Evolutionary conservation across 2,329 filamentous ascomycete genomes (phyloP), one percentile per base, ranked within the genome.

Genomic region (Colletotrichum endophyticum): DNA sequence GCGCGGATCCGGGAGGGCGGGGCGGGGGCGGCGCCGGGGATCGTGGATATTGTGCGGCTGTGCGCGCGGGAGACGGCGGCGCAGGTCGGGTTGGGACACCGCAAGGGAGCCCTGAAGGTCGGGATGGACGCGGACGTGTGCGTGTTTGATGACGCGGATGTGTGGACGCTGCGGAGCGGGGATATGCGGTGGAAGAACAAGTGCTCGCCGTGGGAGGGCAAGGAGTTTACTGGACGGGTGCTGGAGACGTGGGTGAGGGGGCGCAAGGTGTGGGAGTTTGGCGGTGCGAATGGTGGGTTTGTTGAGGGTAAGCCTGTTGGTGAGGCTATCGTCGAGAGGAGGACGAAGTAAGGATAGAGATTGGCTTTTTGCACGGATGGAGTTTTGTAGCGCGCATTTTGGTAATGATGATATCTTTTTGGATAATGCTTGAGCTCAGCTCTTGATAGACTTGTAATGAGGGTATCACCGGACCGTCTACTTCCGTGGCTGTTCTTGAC

Each of bases 151-250:
- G 95, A 98, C 78, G 86, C 89, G n/a, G 92, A 92, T 27, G 90
- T 91, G 79, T 99, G 96, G 90, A 90, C 92, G 28, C 93, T 98
- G 69, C 87, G 91, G 74, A 89, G 91, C 22, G 92, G 91, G 77
- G 95, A 95, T 66, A 98, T 99, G 96, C 91, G 97, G 79, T 99
- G 98, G 91, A 93, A 95, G 85, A 98, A 98, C 85, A 95, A 95
- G 82, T 96, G 95, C 88, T 96, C 94, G 73, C 96, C 96, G 0
- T 98, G 98, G 89, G 94, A 98, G 84, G 95, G 95, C 25, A 94
- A 94, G 84, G 89, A 88, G 36, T 93, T 98, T 81, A 91, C 89
- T 63, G 96, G 96, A 2, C 91, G 95, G 75, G 96, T 98, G 13
- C 88, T 87, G 75, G 95, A 98, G 89, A 98, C 96, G 9, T 98